Conservation (phyloP, 441 rosid species). For the Euphorbia schlechtendalii region DNA sequence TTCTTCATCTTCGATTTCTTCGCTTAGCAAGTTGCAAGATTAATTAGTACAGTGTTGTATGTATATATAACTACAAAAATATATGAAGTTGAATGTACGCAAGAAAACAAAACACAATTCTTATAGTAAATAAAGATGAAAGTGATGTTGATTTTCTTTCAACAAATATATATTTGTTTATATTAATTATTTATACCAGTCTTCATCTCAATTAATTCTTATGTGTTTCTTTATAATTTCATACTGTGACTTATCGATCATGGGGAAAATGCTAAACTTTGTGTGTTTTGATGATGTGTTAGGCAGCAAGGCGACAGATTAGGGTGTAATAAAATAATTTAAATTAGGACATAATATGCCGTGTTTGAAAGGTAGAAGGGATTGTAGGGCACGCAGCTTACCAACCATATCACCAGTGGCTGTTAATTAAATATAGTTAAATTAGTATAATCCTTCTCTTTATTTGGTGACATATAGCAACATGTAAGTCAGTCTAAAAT, state of each 20-base stretch:
- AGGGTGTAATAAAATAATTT: neutral
- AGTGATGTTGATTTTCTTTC: slow-evolving; percentile 20
- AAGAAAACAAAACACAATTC: slow-evolving; percentile 14
- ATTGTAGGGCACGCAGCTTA: slow-evolving; percentile 30
- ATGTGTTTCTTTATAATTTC: no score
- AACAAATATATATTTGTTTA: no score
- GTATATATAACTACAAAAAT: no score
- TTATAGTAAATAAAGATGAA: slow-evolving; percentile 16
- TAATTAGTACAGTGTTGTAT: neutral
- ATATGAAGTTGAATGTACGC: no score
- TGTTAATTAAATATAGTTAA: no score
- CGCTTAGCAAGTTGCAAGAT: slow-evolving; percentile 5
- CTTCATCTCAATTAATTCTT: neutral
- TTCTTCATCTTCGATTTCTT: slow-evolving; percentile 5
- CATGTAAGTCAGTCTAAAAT: no score
- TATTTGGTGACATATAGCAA: no score
- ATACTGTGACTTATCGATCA: no score
- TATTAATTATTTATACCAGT: neutral
- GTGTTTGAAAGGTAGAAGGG: slow-evolving; percentile 2
- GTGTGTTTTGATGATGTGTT: slow-evolving; percentile 16
- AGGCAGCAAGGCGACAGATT: no score
- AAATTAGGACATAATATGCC: neutral
- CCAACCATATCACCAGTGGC: neutral
- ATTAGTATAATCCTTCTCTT: no score
- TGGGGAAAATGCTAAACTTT: neutral